Conservation (phyloP, 2,329 filamentous ascomycete species). For the Plectosphaerella plurivora region DNA sequence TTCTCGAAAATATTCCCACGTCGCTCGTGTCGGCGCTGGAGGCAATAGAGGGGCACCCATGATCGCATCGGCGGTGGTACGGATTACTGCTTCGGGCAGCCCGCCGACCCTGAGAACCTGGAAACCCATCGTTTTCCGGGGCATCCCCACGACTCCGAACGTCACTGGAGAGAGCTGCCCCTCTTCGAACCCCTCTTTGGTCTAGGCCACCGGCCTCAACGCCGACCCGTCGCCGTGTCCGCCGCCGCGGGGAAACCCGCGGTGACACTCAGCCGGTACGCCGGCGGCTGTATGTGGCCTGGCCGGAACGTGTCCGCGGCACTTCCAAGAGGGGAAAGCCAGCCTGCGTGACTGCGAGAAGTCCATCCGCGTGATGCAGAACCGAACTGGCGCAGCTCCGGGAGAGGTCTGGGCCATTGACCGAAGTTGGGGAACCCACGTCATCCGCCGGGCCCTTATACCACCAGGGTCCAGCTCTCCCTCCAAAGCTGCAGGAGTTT, state of each 20-base stretch:
- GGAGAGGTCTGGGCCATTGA: neutral
- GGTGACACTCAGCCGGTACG: neutral
- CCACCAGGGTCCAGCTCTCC: neutral
- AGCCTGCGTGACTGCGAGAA: neutral
- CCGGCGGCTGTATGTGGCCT: neutral
- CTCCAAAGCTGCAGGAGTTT: too few relatives aligned
- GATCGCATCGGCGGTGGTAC: neutral
- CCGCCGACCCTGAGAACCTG: neutral
- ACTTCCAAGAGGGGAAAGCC: neutral
- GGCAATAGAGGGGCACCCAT: neutral
- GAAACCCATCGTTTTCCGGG: neutral
- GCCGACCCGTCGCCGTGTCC: neutral
- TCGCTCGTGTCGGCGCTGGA: neutral
- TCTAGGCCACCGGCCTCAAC: neutral
- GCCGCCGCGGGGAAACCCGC: neutral
- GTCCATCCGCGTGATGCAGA: neutral
- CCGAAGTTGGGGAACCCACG: neutral
- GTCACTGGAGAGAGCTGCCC: neutral
- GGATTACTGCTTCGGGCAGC: conserved; percentile 8
- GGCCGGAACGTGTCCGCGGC: neutral
- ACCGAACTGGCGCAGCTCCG: neutral
- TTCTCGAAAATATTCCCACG: neutral
- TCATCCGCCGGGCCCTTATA: neutral
- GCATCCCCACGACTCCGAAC: neutral
- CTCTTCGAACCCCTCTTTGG: neutral